Evolutionary conservation across 1,284 basidiomycete genomes (phyloP), one percentile per base, ranked within the genome.

Genomic region (Sphaerobolus stellatus): DNA sequence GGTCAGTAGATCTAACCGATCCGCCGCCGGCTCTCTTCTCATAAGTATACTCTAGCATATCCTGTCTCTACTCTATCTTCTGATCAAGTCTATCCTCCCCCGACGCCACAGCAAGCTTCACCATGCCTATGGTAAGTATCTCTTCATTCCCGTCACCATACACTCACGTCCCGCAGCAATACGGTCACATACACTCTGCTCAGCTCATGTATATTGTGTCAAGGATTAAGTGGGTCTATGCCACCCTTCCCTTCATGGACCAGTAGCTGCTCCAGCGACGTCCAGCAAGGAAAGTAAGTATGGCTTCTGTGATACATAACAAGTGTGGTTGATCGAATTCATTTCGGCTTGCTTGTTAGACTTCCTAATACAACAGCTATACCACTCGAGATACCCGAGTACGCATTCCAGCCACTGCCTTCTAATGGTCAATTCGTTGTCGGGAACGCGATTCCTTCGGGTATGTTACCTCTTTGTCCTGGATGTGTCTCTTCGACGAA

Each of bases 161-260:
- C 11, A 22, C 13, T 16, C 22, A 24, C 7, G 22, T 44, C n/a
- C 18, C n/a, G 6, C 34, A 52, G 50, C 33, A 52, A 52, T 20
- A 52, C 50, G 13, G 50, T 52, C 4, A 38, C 40, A 9, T 52
- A 52, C 29, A 43, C 50, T 16, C 20, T 52, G 29, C 18, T 52
- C 8, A 52, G 50, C 28, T 36, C 50, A 29, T 52, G 50, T 31
- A 41, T 41, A 9, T 4, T 34, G 25, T 52, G 50, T n/a, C 50
- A 52, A 24, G 18, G 18, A n/a, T n/a, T n/a, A n/a, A n/a, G n/a
- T 8, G 50, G 50, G 18, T 30, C 29, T n/a, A 43, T 40, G 14
- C 13, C 3, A 22, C 6, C 22, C 11, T 52, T 43, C 40, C 20
- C 16, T 1, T 7, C 2, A 11, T 52, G 50, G 50, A 22, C 14